Conservation (phyloP, 345 rosid genomes). For the Stellera chamaejasme region DNA sequence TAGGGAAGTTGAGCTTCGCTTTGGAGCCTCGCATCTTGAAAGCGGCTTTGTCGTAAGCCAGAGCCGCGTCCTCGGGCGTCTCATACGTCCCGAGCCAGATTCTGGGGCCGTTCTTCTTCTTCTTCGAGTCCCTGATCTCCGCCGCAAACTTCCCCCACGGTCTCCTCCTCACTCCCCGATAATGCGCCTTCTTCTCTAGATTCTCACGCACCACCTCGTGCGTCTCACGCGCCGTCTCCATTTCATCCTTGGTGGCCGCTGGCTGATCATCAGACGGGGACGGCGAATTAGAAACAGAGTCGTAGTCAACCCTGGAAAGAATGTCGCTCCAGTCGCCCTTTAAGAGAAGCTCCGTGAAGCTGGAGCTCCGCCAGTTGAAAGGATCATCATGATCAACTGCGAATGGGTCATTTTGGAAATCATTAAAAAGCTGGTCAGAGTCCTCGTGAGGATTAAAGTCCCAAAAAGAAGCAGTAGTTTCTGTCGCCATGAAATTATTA, state of each 20-base stretch:
- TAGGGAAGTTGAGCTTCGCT: conserved; percentile 56
- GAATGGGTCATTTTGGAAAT: neutral
- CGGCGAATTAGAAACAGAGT: conserved; percentile 4
- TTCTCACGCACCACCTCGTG: neutral
- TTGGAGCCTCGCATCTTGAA: conserved; percentile 46
- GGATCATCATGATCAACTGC: conserved; percentile 13
- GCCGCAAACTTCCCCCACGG: conserved; percentile 75
- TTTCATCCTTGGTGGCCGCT: neutral
- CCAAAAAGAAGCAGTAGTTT: too few species aligned
- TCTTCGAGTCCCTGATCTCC: conserved; percentile 56
- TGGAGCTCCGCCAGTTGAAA: conserved; percentile 3
- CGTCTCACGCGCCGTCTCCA: neutral
- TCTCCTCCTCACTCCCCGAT: conserved; percentile 31
- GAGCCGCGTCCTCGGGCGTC: conserved; percentile 52
- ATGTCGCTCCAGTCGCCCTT: neutral
- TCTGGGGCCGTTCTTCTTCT: conserved; percentile 50
- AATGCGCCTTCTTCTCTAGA: conserved; percentile 1
- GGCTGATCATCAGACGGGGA: neutral
- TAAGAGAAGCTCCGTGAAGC: neutral
- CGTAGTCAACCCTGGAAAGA: neutral
- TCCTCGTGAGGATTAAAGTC: neutral
- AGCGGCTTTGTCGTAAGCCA: conserved; percentile 52
- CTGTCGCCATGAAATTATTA: too few species aligned
- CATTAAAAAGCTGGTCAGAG: neutral
- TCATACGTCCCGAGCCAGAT: conserved; percentile 62